Evolutionary conservation across 208 protist species (phyloP), one percentile per base, ranked within the genome.

Genomic region (Trypanosoma avium): DNA sequence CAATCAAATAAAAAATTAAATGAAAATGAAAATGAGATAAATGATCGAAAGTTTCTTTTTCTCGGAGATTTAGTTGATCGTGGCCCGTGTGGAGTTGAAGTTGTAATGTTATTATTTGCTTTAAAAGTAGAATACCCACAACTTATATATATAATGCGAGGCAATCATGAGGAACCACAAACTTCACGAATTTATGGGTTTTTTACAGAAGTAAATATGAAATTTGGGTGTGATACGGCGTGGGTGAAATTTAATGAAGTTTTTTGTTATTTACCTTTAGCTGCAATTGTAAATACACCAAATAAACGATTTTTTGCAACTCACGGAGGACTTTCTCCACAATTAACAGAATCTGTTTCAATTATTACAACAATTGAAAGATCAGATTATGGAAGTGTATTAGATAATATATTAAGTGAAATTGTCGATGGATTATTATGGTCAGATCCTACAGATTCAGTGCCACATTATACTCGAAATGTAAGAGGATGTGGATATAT

Each of bases 51-150:
- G 53, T 90, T 90, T 58, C 84, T 99, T 24, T 99, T 99, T 83
- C 84, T 99, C 17, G 98, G 98, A 17, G 98, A 99, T 74, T 99
- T 99, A 73, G 98, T 99, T n/a, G 98, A 99, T 69, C 84, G 97
- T 65, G 97, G 97, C 15, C 86, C 93, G 52, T 92, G 98, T 33
- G 81, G 67, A 4, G 65, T 99, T 6, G 97, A 99, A 70, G 53
- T 58, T 24, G 47, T 82, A 12, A 43, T 74, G 43, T 32, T 80
- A 27, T 27, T 93, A 33, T 63, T 93, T 21, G 86, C 85, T n/a
- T 77, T 94, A 32, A 93, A 93, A 66, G 79, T 90, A 21, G 78
- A 93, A 62, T 88, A 77, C 66, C 90, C 87, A 1, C 62, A 73
- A 29, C 73, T 87, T 33, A 65, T 97, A 57, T 87, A 83, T 66